Base-by-base conservation (phyloP, 176 grass and related monocot species). In the Luzula sylvatica region DNA sequence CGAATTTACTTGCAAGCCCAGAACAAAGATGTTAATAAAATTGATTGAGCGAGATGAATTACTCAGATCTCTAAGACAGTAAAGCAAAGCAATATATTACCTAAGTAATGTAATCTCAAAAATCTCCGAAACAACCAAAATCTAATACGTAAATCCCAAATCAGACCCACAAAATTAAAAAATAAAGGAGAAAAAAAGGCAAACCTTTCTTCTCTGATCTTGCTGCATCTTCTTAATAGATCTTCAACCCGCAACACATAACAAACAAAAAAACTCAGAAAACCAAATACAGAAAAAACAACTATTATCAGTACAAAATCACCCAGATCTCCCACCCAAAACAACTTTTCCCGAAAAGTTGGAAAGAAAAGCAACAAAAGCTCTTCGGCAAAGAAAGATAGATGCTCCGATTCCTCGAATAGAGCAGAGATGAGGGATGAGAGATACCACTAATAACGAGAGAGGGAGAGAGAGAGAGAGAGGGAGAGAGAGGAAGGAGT, bases 181-280 rank as follows among this genome's bases (percentile, higher is more conserved):
- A 35, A 26, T 13, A 25, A 48, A 39, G 45, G 59, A 52, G n/a
- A 55, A 19, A 45, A 43, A 24, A n/a, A 39, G 4, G 16, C 0
- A 19, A 3, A 78, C 79, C 74, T 72, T 66, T 56, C 67, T 77
- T 58, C 26, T 65, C 64, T 66, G 73, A 47, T 67, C 77, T 32
- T 76, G 58, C 65, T 70, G 77, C 73, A 55, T 71, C 51, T 41
- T 60, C 26, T 54, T 22, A 41, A 53, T 16, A 56, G 55, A 61
- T 42, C 51, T 50, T 20, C 52, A 26, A 13, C 28, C 55, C 74
- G 35, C 45, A 17, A 23, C 6, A 23, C 24, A 26, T 20, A 23
- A 3, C 18, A 17, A 20, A 23, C 15, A 17, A 23, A 3, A 9
- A 20, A 9, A 23, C 13, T 23, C 2, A 14, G 4, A 55, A 23